phyloP scores from a whole-genome alignment of 2,329 filamentous ascomycete species.

The Aotearoamyces nothofagi region DNA sequence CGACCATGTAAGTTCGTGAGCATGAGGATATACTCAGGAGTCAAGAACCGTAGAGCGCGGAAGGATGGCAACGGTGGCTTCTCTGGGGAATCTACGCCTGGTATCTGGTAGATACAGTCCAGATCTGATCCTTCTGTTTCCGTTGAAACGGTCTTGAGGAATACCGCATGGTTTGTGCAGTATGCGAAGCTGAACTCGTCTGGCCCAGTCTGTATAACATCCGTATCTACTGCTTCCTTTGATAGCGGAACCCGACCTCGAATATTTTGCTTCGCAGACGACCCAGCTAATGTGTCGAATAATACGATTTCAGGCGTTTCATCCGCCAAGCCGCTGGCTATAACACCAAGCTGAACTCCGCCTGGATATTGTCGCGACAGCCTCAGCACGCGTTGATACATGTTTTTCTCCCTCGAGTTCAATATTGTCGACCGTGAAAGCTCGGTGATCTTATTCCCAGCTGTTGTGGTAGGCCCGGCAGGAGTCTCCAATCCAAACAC shows the following conservation, averaged over 20 bases:
- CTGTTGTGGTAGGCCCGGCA: slow-evolving; percentile 15
- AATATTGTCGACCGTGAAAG: slow-evolving; percentile 38
- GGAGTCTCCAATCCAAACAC: slow-evolving; percentile 44
- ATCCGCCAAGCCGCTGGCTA: slow-evolving; percentile 63
- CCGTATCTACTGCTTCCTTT: slow-evolving; percentile 52
- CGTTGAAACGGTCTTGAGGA: slow-evolving; percentile 26
- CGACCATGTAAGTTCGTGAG: slow-evolving; percentile 43
- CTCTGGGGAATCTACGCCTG: slow-evolving; percentile 26
- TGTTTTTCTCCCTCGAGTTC: slow-evolving; percentile 29
- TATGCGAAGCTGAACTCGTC: slow-evolving; percentile 60
- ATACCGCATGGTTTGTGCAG: slow-evolving; percentile 63
- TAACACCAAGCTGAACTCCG: slow-evolving; percentile 54
- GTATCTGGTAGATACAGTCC: slow-evolving; percentile 38
- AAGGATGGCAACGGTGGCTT: slow-evolving; percentile 31
- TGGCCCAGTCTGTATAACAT: slow-evolving; percentile 47
- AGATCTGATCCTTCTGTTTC: slow-evolving; percentile 30
- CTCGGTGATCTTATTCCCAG: slow-evolving; percentile 30
- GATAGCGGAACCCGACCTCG: slow-evolving; percentile 33
- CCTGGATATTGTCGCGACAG: slow-evolving; percentile 33
- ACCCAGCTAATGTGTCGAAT: slow-evolving; percentile 50
- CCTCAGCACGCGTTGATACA: slow-evolving; percentile 44
- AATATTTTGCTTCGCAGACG: slow-evolving; percentile 32
- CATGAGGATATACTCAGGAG: slow-evolving; percentile 39
- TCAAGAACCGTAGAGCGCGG: slow-evolving; percentile 42
- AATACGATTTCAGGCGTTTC: slow-evolving; percentile 61